Evolutionary conservation across 352 stramenopile species (phyloP).

Genomic region (Pythium rhizo-oryzae): DNA sequence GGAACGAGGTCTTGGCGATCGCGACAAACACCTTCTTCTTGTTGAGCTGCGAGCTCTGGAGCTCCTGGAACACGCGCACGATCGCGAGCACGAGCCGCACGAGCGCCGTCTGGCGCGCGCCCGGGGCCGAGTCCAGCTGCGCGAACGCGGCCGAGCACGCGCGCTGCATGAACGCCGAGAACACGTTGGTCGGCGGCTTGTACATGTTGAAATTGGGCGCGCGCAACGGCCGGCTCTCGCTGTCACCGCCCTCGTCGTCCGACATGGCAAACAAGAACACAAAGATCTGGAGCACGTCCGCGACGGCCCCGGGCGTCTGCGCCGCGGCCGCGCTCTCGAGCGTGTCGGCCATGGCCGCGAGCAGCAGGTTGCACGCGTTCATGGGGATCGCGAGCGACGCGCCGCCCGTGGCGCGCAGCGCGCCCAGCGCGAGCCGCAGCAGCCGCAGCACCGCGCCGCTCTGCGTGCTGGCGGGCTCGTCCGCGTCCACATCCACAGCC

Average conservation of each 20-base stretch:
- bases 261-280: constrained; percentile 66
- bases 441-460: constrained; percentile 48
- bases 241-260: not conserved
- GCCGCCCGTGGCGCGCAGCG: constrained; percentile 32
- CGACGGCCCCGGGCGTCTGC: constrained; percentile 29
- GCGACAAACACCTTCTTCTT: constrained; percentile 89
- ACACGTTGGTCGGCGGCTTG: constrained; percentile 81
- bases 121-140: constrained; percentile 6
- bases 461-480: constrained; percentile 28
- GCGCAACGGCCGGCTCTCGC: constrained; percentile 1
- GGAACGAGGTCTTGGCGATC: constrained; percentile 78
- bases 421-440: constrained; percentile 57
- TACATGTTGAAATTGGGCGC: constrained; percentile 73
- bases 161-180: constrained; percentile 66
- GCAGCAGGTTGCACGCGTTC: constrained; percentile 79
- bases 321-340: constrained; percentile 36
- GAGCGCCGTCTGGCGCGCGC: constrained; percentile 25
- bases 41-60: constrained; percentile 86
- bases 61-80: constrained; percentile 72
- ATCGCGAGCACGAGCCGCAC: constrained; percentile 52
- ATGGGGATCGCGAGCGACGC: constrained; percentile 42
- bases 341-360: constrained; percentile 61
- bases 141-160: constrained; percentile 37
- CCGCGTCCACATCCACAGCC: constrained; percentile 2
- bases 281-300: constrained; percentile 66